Conservation (phyloP, 1,284 basidiomycete genomes). For the Melampsora abietis-canadensis region DNA sequence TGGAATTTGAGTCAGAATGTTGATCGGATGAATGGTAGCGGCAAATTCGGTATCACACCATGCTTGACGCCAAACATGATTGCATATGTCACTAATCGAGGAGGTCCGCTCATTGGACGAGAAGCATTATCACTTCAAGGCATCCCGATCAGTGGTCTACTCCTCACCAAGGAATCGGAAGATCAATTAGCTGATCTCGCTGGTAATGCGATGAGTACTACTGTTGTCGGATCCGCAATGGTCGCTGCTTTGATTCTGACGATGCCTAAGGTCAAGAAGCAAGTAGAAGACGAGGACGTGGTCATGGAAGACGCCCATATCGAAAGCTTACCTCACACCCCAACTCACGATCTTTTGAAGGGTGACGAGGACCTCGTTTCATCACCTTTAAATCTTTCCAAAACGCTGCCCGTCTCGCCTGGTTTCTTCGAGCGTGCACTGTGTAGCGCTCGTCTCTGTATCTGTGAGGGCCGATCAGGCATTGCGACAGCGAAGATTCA, state of each 20-base stretch:
- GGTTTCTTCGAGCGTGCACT: slow-evolving; percentile 66
- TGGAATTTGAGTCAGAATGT: slow-evolving; percentile 99
- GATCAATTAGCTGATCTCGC: slow-evolving; percentile 91
- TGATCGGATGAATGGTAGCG: slow-evolving; percentile 71
- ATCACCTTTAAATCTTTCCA: slow-evolving; percentile 67
- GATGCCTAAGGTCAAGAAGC: slow-evolving; percentile 62
- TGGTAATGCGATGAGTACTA: slow-evolving; percentile 89
- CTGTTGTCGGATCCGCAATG: slow-evolving; percentile 87
- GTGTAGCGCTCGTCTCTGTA: slow-evolving; percentile 73
- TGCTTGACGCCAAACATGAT: slow-evolving; percentile 95
- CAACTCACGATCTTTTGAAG: slow-evolving; percentile 61
- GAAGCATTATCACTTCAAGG: slow-evolving; percentile 92
- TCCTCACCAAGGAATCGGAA: slow-evolving; percentile 86
- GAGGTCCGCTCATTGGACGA: slow-evolving; percentile 89
- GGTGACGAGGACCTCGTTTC: slow-evolving; percentile 67
- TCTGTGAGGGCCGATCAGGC: slow-evolving; percentile 79
- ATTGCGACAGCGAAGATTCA: slow-evolving; percentile 69
- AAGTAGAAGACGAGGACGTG: slow-evolving; percentile 55
- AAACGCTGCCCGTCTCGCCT: slow-evolving; percentile 59
- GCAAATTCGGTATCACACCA: slow-evolving; percentile 76
- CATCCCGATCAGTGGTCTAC: slow-evolving; percentile 81
- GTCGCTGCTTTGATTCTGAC: slow-evolving; percentile 73
- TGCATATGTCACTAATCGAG: slow-evolving; percentile 89
- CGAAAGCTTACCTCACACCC: slow-evolving; percentile 15
- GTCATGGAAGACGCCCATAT: slow-evolving; percentile 58